Evolutionary conservation across 2,329 filamentous ascomycete genomes (phyloP).

Genomic region (Pseudogymnoascus sp.): DNA sequence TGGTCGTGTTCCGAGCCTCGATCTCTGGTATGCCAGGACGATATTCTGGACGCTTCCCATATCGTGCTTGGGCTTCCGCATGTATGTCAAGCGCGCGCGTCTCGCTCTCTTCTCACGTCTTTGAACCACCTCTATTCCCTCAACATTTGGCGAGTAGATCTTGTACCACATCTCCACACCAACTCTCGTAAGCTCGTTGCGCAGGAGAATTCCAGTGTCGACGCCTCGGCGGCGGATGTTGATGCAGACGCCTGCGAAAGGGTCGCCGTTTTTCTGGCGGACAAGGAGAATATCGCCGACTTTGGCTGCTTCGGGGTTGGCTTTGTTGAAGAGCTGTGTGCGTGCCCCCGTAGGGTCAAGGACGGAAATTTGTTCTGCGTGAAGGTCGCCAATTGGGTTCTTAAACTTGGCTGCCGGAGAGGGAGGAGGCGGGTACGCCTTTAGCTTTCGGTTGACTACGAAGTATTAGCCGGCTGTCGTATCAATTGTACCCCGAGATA

Average conservation of each 20-base stretch:
- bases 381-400: slow-evolving; percentile 62
- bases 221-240: slow-evolving; percentile 81
- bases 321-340: slow-evolving; percentile 69
- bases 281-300: slow-evolving; percentile 89
- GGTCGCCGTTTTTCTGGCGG: slow-evolving; percentile 75
- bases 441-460: slow-evolving; percentile 39
- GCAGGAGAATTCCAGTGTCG: slow-evolving; percentile 79
- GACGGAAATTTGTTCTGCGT: slow-evolving; percentile 58
- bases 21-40: slow-evolving; percentile 58
- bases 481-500: not conserved
- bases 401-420: slow-evolving; percentile 50
- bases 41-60: slow-evolving; percentile 77
- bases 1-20: slow-evolving; percentile 38
- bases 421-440: slow-evolving; percentile 45
- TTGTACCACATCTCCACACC: slow-evolving; percentile 98
- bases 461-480: slow-evolving; percentile 6
- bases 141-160: slow-evolving; percentile 82
- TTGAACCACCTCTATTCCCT: slow-evolving; percentile 90
- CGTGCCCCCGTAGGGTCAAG: slow-evolving; percentile 84
- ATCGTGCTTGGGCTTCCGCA: slow-evolving; percentile 83
- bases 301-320: slow-evolving; percentile 71
- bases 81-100: slow-evolving; percentile 81
- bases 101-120: slow-evolving; percentile 75
- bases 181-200: slow-evolving; percentile 77
- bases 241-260: slow-evolving; percentile 82